Base-by-base conservation (phyloP, 1,284 basidiomycete species). In the Naganishia sp. region DNA sequence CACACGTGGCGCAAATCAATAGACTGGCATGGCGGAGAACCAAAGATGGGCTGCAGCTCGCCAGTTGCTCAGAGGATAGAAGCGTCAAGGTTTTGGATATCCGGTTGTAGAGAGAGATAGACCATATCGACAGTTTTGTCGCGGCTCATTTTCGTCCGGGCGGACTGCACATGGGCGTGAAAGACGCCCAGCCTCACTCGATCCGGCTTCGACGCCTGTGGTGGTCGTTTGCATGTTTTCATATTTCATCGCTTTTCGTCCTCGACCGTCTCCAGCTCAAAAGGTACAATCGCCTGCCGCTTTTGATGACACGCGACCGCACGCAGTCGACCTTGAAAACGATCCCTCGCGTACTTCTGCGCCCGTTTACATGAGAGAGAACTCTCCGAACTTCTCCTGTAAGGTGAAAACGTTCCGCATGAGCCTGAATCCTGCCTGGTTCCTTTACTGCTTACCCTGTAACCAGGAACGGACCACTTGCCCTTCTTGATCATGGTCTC, bases 401-500 rank as follows among this genome's bases (percentile, higher is more conserved):
- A 90, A 42, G 35, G 13, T 39, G 35, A 39, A 39, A 28, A 89
- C 89, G 89, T 70, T 70, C 28, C 31, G 46, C 18, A 58, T 47
- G 5, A 31, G 35, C 28, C n/a, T 43, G 28, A 35, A 42, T 32
- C 7, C 15, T 55, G 28, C 57, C 23, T 13, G 18, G 32, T 28
- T 28, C 35, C 35, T 9, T 9, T 13, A 9, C 13, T n/a, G 79
- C 85, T 72, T 78, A 81, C 80, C 71, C 75, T 75, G 79, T 82
- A 81, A 85, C 92, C 92, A 74, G 94, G 93, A 67, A 96, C 92
- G 77, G 89, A 90, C 90, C 93, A 99, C 84, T 98, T 98, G 81
- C 96, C 96, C 85, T 99, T 96, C 86, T 91, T 89, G 75, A 98
- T 81, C 94, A 98, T 98, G 74, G 87, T 94, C 84, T 98, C 93